Conservation (phyloP, 2,329 filamentous ascomycete species). For the Diplodia intermedia region DNA sequence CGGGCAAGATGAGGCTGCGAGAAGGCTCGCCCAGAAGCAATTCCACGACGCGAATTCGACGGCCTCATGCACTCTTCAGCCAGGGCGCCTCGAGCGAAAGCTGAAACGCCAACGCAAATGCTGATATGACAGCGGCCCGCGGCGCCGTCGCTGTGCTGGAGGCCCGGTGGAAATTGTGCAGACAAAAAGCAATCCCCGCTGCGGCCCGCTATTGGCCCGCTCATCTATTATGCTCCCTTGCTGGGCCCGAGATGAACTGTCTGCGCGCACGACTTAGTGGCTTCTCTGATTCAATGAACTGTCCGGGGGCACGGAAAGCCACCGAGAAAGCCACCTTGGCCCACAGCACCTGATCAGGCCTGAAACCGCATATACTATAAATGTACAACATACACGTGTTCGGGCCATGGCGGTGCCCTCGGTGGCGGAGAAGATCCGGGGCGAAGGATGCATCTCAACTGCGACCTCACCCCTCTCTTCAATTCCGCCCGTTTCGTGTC, state of each 20-base stretch:
- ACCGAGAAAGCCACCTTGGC: slow-evolving; percentile 22
- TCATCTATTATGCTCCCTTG: neutral
- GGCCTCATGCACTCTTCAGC: slow-evolving; percentile 11
- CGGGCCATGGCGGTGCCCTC: slow-evolving; percentile 15
- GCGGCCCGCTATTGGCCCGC: slow-evolving; percentile 1
- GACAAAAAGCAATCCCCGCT: slow-evolving; percentile 23
- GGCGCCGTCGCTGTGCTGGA: neutral
- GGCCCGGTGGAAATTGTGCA: slow-evolving; percentile 14
- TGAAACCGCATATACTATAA: neutral
- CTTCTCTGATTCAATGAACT: neutral
- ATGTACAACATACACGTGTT: neutral
- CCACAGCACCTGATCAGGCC: slow-evolving; percentile 14
- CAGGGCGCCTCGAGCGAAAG: neutral
- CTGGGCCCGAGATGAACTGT: slow-evolving; percentile 3
- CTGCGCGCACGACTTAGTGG: neutral
- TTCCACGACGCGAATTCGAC: neutral
- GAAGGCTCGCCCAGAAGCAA: neutral
- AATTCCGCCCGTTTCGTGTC: slow-evolving; percentile 1
- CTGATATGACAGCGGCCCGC: slow-evolving; percentile 7
- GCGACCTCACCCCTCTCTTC: slow-evolving; percentile 6
- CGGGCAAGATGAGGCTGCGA: neutral
- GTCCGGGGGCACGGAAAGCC: neutral
- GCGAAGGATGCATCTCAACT: neutral
- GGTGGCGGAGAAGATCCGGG: slow-evolving; percentile 15
- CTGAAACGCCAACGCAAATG: slow-evolving; percentile 10